Conservation (phyloP, 2,329 filamentous ascomycete genomes). For the Diatrype stigma region DNA sequence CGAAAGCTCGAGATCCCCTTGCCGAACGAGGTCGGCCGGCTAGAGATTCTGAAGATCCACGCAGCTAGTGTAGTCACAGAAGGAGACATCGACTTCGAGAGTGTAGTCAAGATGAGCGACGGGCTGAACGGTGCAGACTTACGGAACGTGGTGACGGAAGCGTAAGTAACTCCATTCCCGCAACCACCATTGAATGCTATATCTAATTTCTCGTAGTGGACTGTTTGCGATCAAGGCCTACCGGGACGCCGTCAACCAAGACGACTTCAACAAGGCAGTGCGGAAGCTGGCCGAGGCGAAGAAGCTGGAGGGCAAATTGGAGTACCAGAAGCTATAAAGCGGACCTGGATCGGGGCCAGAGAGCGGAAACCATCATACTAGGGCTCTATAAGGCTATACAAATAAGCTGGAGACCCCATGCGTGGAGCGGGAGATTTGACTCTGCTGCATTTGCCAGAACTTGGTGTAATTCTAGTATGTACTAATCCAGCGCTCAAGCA, state of each 20-base stretch:
- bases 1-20: constrained; percentile 97
- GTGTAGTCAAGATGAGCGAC: constrained; percentile 99
- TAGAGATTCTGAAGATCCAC: constrained; percentile 99
- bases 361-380: background rate
- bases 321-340: constrained; percentile 89
- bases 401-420: background rate
- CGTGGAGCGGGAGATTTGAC: background rate
- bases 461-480: background rate
- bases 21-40: constrained; percentile 90
- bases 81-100: constrained; percentile 97
- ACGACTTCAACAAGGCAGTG: constrained; percentile 99
- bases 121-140: constrained; percentile 96
- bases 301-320: constrained; percentile 97
- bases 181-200: constrained; percentile 1
- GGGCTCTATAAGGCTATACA: background rate
- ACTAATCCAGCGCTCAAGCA: background rate
- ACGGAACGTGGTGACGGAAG: constrained; percentile 96
- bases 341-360: background rate
- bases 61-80: constrained; percentile 80
- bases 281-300: constrained; percentile 96
- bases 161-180: constrained; percentile 57
- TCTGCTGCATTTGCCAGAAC: background rate
- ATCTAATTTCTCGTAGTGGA: constrained; percentile 55
- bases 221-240: constrained; percentile 99
- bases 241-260: constrained; percentile 91